Base-by-base conservation (phyloP, 2,329 filamentous ascomycete species). In the Claviceps sp. region DNA sequence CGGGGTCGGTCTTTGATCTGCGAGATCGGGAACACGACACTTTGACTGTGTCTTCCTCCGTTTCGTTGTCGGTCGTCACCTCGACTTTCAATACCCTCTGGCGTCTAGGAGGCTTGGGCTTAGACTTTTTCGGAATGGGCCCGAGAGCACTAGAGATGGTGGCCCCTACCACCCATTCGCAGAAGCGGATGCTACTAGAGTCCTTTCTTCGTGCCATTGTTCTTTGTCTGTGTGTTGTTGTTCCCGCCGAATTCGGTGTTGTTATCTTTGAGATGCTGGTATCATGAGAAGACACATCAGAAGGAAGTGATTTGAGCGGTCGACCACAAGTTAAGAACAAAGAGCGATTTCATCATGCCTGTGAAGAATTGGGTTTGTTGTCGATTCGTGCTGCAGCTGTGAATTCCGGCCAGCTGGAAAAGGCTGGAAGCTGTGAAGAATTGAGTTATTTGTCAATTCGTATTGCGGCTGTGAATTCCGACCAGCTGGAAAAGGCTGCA, bases 51-150 rank as follows among this genome's bases (percentile, higher is more conserved):
- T 80, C 76, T 26, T 70, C 65, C 7, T 72, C 70, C n/a, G 68
- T 69, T 52, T 76, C 73, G 44, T 78, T 75, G 55, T 80, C 75
- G 11, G 76, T 77, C 14, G 69, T 66, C 1, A 76, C 59, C 50
- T 73, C 66, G 37, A 76, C 59, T 22, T 60, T 67, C 52, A 73
- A 58, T 11, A 71, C 61, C 17, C 64, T 63, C 47, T 64, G 59
- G 41, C 56, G 57, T 50, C 52, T 62, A 19, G 50, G 59, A 40
- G 56, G 52, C 22, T 62, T 62, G 43, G 58, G 59, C 14, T 60
- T 59, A 5, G 55, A 51, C 19, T 62, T 62, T 47, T 59, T 59
- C 11, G 61, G 59, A 4, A 59, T 51, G 5, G 61, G 59, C 2
- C 63, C 60, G 4, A 67, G 58, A 24, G 60, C 61, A 11, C 56